Base-by-base conservation (phyloP, 352 stramenopile genomes). In the Phytophthora crassamura region DNA sequence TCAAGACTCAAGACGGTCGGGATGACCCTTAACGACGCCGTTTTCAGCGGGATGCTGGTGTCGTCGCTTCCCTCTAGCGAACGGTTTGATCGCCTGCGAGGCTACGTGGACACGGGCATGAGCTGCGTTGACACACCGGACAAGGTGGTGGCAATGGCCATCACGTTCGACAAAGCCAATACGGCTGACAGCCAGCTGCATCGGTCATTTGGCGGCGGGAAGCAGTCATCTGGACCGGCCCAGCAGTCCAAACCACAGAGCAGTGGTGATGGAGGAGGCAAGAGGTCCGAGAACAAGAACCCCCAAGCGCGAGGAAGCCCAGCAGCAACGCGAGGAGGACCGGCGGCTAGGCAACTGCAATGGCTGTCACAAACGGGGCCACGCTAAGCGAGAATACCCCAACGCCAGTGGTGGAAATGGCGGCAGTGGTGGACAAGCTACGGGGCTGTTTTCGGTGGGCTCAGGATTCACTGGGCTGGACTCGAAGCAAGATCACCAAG, bases 151-250 rank as follows among this genome's bases (percentile, higher is more conserved):
- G 56, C 46, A 2, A 56, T 57, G 56, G 30, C n/a, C 15, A 64
- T 64, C 43, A 64, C 56, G 10, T 64, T 64, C 30, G 46, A 51
- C 36, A 57, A 64, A 14, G 56, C 45, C 4, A 57, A 45, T 18
- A 41, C 49, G 46, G 46, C 16, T 10, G 46, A 57, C 4, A 18
- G 7, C 11, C 34, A 49, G 34, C 22, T 64, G 4, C 10, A 20
- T 2, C 22, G 55, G 15, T 43, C 35, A 11, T 64, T 64, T n/a
- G 18, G 36, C 8, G 16, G n/a, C 36, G n/a, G 25, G 4, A 53
- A 35, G 25, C 28, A 50, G 5, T 50, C 51, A 22, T 9, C 28
- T n/a, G 18, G 5, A 14, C 15, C 34, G 11, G 4, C 8, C 22
- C 39, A 34, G 8, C 40, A 55, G 11, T 28, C 16, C 43, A 46